These are phyloP conservation scores for Tardiomyces blankii DNA, from an alignment of 1,139 yeast genomes.

Conservation along the genomic window DNA sequence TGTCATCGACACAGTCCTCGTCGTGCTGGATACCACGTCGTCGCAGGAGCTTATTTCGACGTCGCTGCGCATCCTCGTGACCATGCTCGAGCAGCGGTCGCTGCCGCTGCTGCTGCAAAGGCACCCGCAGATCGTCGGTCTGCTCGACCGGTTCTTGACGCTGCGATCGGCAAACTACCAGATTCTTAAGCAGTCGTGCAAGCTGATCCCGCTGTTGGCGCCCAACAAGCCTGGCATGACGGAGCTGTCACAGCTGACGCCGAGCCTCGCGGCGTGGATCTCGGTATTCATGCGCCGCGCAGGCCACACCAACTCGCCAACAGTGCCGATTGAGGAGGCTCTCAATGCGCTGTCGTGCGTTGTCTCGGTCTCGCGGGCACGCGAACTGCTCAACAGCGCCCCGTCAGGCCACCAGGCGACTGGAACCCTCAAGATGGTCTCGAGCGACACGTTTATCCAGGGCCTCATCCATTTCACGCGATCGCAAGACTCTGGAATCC, in stretches of 20 bases:
- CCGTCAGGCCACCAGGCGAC: conserved; percentile 6
- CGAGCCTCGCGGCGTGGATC: conserved; percentile 11
- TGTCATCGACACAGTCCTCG: conserved; percentile 12
- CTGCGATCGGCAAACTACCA: conserved; percentile 8
- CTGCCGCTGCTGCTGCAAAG: conserved; percentile 11
- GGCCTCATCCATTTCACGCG: conserved; percentile 18
- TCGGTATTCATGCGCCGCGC: conserved; percentile 8
- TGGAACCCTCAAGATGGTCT: conserved; percentile 5
- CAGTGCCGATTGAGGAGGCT: conserved; percentile 15
- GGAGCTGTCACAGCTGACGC: conserved; percentile 7
- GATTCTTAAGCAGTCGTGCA: conserved; percentile 15
- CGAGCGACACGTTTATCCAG: conserved; percentile 11
- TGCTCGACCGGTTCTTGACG: conserved; percentile 12
- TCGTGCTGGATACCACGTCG: conserved; percentile 6
- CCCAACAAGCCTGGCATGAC: conserved; percentile 9
- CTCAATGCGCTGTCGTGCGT: conserved; percentile 21
- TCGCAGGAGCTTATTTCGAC: conserved; percentile 14
- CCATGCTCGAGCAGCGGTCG: conserved; percentile 15
- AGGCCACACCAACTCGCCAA: conserved; percentile 4
- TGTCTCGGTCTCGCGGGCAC: conserved; percentile 11
- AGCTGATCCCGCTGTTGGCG: conserved; percentile 16
- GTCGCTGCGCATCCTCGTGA: conserved; percentile 17
- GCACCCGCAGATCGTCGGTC: conserved; percentile 14
- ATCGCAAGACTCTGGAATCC: conserved; percentile 15
- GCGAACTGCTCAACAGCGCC: conserved; percentile 6